phyloP scores from a whole-genome alignment of 2,329 filamentous ascomycete species.

The Xylariaceae sp. region DNA sequence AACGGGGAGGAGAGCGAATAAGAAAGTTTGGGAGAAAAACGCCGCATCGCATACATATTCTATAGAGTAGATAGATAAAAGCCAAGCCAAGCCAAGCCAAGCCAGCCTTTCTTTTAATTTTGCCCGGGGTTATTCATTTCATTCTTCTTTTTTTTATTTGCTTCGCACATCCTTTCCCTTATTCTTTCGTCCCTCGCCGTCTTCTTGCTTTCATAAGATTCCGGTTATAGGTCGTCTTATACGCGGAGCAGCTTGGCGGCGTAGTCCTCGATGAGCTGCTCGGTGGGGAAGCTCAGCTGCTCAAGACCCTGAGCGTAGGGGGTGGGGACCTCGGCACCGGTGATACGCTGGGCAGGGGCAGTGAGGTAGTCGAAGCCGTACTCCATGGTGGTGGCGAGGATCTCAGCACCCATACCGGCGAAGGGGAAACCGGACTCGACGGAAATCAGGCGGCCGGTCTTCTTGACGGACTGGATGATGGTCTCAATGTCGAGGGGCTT shows the following conservation, averaged over 20 bases:
- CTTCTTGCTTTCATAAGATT: not conserved
- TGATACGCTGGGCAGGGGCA: constrained; percentile 87
- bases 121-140: constrained; percentile 2
- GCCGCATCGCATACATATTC: constrained; percentile 22
- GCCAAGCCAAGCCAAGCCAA: not conserved
- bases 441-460: constrained; percentile 85
- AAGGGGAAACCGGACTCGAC: constrained; percentile 96
- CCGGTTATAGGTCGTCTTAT: constrained; percentile 18
- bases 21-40: constrained; percentile 3
- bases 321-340: constrained; percentile 94
- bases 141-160: constrained; percentile 10
- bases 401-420: constrained; percentile 88
- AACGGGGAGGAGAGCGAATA: not conserved
- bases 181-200: not conserved
- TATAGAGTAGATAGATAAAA: constrained; percentile 8
- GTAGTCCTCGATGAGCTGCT: constrained; percentile 80
- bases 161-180: not conserved
- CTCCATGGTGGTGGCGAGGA: constrained; percentile 91
- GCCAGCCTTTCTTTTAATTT: not conserved
- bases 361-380: constrained; percentile 98
- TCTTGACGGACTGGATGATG: constrained; percentile 97
- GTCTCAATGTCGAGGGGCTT: constrained; percentile 95
- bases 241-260: constrained; percentile 73
- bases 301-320: constrained; percentile 91
- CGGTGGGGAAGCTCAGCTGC: constrained; percentile 90